Conservation (phyloP, 192 early-diverging fungal genomes). For the Neocallimastix lanati region DNA sequence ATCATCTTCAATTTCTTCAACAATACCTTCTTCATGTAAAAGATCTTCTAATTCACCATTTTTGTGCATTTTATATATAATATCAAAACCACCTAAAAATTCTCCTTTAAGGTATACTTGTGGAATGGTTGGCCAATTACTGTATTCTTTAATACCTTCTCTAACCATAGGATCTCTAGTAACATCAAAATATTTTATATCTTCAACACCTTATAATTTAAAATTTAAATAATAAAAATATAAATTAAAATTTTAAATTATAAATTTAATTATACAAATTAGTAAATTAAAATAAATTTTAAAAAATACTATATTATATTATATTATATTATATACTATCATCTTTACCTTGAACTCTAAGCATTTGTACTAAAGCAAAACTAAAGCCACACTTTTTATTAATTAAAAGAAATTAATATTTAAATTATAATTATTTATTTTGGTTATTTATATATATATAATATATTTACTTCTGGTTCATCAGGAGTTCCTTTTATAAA, state of each 20-base stretch:
- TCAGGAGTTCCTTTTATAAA: conserved; percentile 97
- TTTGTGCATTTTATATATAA: conserved; percentile 71
- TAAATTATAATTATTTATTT: too few relatives aligned
- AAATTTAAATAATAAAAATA: too few relatives aligned
- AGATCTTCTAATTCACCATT: conserved; percentile 72
- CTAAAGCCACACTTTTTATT: conserved; percentile 69
- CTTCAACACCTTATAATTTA: conserved; percentile 69
- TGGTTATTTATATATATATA: too few relatives aligned
- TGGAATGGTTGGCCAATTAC: conserved; percentile 85
- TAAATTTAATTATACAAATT: not conserved
- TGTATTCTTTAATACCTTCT: conserved; percentile 84
- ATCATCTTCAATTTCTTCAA: conserved; percentile 2
- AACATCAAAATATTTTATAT: conserved; percentile 63
- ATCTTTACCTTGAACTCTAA: conserved; percentile 53
- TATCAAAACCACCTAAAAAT: conserved; percentile 89
- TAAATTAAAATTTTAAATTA: conserved; percentile 8
- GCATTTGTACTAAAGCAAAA: conserved; percentile 78
- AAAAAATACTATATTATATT: too few relatives aligned
- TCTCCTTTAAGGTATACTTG: conserved; percentile 92
- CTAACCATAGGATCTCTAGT: conserved; percentile 80
- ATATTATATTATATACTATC: too few relatives aligned
- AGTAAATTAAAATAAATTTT: not conserved
- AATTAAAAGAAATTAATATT: too few relatives aligned
- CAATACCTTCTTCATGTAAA: conserved; percentile 54
- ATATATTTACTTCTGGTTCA: conserved; percentile 47